Percentiles rank a stretch among this genome's conserved stretches.
These are phyloP conservation scores for Podospora pseudoanserina DNA, from an alignment of 495 filamentous ascomycete genomes.

Conservation along the genomic window DNA sequence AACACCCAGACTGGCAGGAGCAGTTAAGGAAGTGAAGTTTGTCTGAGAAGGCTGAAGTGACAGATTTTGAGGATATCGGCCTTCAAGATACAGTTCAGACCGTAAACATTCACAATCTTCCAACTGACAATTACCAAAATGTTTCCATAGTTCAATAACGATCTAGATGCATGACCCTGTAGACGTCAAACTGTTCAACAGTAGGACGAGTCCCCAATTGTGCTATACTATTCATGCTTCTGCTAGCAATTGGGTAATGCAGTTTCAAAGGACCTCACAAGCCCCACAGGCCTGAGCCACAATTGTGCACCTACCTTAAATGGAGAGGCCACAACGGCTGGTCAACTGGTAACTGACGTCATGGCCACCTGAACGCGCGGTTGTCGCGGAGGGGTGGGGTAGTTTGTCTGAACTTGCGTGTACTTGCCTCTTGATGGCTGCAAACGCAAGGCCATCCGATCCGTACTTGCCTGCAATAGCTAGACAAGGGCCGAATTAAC, in stretches of 20 bases:
- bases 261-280: background rate
- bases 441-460: slow-evolving; percentile 1
- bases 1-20: background rate
- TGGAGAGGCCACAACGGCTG: background rate
- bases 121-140: background rate
- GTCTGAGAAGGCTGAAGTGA: background rate
- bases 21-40: background rate
- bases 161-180: background rate
- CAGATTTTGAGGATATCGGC: background rate
- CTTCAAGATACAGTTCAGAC: background rate
- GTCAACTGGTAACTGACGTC: slow-evolving; percentile 1
- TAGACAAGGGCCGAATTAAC: background rate
- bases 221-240: background rate
- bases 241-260: background rate
- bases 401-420: background rate
- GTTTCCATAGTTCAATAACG: background rate
- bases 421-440: slow-evolving; percentile 1
- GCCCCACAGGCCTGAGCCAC: background rate
- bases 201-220: background rate
- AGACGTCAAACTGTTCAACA: background rate
- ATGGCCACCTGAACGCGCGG: background rate
- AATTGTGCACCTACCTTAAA: background rate
- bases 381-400: background rate
- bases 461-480: slow-evolving; percentile 1
- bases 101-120: background rate